These are phyloP conservation scores for Pichia sp. DNA, from an alignment of 1,139 yeast species.

Conservation along the genomic window DNA sequence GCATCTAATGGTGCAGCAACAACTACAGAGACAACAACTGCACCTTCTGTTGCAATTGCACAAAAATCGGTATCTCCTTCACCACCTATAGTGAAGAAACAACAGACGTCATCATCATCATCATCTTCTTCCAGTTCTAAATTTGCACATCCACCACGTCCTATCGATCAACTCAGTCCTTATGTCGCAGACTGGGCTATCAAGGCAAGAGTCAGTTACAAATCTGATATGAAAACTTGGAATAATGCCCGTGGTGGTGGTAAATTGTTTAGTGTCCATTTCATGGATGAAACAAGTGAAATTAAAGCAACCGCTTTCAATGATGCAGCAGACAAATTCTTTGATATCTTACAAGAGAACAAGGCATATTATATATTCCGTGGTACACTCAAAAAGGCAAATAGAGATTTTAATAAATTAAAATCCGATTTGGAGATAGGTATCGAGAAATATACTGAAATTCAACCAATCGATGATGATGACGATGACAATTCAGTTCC, in stretches of 20 bases:
- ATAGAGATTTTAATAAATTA: slow-evolving; percentile 72
- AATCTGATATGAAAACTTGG: slow-evolving; percentile 86
- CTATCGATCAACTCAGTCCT: slow-evolving; percentile 88
- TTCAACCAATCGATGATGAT: slow-evolving; percentile 62
- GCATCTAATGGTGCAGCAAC: neutral
- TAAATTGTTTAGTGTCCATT: slow-evolving; percentile 77
- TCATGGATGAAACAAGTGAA: slow-evolving; percentile 93
- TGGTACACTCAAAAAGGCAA: slow-evolving; percentile 76
- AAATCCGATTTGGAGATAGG: slow-evolving; percentile 84
- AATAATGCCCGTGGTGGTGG: slow-evolving; percentile 85
- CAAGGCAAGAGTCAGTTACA: slow-evolving; percentile 83
- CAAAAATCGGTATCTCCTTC: neutral
- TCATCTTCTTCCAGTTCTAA: too few species aligned
- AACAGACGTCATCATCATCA: too few species aligned
- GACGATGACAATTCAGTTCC: slow-evolving; percentile 69
- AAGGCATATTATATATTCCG: slow-evolving; percentile 80
- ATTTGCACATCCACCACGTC: too few species aligned
- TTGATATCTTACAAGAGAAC: slow-evolving; percentile 76
- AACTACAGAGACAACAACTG: neutral
- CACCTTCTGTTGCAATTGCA: neutral
- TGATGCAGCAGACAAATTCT: slow-evolving; percentile 74
- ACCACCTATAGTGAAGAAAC: neutral
- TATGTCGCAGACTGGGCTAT: slow-evolving; percentile 89
- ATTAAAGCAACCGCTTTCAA: slow-evolving; percentile 94
- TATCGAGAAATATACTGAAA: slow-evolving; percentile 70